These are phyloP conservation scores for Arachnopeziza araneosa DNA, from an alignment of 2,329 filamentous ascomycete species.

Conservation along the genomic window DNA sequence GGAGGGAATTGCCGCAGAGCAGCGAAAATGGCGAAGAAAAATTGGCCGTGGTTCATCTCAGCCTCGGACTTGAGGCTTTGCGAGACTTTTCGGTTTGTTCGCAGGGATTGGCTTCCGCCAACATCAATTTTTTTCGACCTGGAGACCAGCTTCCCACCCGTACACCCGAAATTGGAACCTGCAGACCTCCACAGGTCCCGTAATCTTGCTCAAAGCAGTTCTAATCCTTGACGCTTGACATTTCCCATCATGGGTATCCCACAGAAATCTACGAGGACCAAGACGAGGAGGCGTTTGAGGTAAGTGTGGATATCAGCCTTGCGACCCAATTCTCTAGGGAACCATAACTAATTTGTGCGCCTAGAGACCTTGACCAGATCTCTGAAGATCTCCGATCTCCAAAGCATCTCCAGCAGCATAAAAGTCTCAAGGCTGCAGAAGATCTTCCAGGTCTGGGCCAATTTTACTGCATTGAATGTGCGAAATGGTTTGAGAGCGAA, in stretches of 20 bases:
- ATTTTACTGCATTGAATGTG: slow-evolving; percentile 87
- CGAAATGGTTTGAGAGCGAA: slow-evolving; percentile 93
- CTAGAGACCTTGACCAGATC: slow-evolving; percentile 88
- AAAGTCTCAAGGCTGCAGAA: slow-evolving; percentile 72
- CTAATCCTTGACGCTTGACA: neutral
- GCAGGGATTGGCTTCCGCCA: neutral
- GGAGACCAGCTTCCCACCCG: slow-evolving; percentile 7
- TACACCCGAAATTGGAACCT: slow-evolving; percentile 2
- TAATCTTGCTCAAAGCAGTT: neutral
- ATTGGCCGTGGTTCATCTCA: neutral
- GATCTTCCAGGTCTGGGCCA: slow-evolving; percentile 83
- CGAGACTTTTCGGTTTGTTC: neutral
- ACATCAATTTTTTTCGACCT: slow-evolving; percentile 6
- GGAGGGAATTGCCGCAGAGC: slow-evolving; percentile 1
- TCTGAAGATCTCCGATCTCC: slow-evolving; percentile 73
- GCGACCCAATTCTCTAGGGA: neutral
- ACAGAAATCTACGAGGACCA: slow-evolving; percentile 61
- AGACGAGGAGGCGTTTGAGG: slow-evolving; percentile 69
- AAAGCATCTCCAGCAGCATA: slow-evolving; percentile 74
- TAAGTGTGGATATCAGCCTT: slow-evolving; percentile 28
- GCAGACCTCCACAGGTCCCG: neutral
- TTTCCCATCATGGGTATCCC: slow-evolving; percentile 36
- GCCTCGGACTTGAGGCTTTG: slow-evolving; percentile 6
- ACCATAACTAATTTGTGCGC: neutral
- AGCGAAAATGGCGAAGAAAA: neutral